phyloP scores from a whole-genome alignment of 139 green algal genomes.

The Edaphochlamys debaryana region DNA sequence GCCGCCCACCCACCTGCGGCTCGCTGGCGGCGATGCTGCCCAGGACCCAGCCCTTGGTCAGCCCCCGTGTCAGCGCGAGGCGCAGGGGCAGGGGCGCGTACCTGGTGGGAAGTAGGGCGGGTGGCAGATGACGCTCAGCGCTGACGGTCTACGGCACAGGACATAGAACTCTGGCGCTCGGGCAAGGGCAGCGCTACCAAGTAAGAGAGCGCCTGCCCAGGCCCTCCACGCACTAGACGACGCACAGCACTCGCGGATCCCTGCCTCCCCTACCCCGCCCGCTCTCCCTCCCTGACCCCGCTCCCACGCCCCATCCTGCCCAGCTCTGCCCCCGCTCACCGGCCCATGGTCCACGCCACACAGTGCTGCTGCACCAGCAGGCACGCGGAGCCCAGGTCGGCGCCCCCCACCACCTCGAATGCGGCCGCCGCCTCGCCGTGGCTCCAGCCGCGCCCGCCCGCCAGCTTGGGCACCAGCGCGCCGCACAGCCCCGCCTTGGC shows the following conservation, averaged over 20 bases:
- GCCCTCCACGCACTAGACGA: too few species aligned
- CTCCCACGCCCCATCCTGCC: not conserved
- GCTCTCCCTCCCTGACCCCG: too few species aligned
- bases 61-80: not conserved
- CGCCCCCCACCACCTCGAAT: not conserved
- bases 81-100: not conserved
- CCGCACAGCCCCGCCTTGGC: not conserved
- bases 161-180: too few species aligned
- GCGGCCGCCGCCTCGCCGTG: not conserved
- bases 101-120: not conserved
- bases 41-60: not conserved
- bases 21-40: not conserved
- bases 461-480: not conserved
- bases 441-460: slow-evolving; percentile 6
- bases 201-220: too few species aligned
- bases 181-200: too few species aligned
- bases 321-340: not conserved
- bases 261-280: too few species aligned
- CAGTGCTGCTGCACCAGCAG: not conserved
- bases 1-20: not conserved
- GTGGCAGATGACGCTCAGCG: not conserved
- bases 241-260: too few species aligned
- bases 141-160: not conserved
- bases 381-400: not conserved
- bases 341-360: not conserved